Percentiles rank a stretch among this genome's conserved stretches.
These are phyloP conservation scores for Candida sp. DNA, from an alignment of 1,139 yeast genomes.

Conservation along the genomic window DNA sequence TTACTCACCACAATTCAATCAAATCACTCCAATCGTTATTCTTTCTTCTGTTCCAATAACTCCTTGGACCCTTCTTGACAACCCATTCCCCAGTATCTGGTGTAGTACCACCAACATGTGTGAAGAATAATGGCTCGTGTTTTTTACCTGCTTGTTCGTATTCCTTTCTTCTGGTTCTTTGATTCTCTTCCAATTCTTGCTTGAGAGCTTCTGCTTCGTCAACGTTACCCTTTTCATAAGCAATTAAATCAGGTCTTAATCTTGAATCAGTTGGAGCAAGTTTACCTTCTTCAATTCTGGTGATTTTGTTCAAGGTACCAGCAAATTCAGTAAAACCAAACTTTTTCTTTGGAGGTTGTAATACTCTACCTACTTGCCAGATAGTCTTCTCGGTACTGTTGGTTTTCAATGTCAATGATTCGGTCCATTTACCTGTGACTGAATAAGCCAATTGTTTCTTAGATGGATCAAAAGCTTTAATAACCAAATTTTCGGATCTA, in stretches of 20 bases:
- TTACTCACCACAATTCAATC: slow-evolving; percentile 46
- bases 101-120: slow-evolving; percentile 36
- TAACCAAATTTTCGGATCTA: slow-evolving; percentile 73
- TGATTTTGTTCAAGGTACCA: slow-evolving; percentile 75
- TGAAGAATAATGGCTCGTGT: slow-evolving; percentile 66
- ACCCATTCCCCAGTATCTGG: slow-evolving; percentile 56
- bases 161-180: slow-evolving; percentile 70
- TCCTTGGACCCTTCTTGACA: slow-evolving; percentile 54
- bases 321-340: slow-evolving; percentile 88
- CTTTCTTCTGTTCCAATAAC: slow-evolving; percentile 81
- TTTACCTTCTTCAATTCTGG: slow-evolving; percentile 58
- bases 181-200: slow-evolving; percentile 68
- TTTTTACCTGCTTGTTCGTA: slow-evolving; percentile 41
- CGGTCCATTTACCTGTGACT: slow-evolving; percentile 78
- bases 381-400: slow-evolving; percentile 42
- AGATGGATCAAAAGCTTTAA: slow-evolving; percentile 46
- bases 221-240: slow-evolving; percentile 66
- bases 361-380: slow-evolving; percentile 67
- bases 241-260: slow-evolving; percentile 77
- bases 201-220: slow-evolving; percentile 72
- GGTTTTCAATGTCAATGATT: slow-evolving; percentile 45
- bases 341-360: slow-evolving; percentile 56
- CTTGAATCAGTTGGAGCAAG: slow-evolving; percentile 90
- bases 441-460: slow-evolving; percentile 37
- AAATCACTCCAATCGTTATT: slow-evolving; percentile 58